phyloP scores from a whole-genome alignment of 139 green algal genomes.

The Chlamydomonas incerta region DNA sequence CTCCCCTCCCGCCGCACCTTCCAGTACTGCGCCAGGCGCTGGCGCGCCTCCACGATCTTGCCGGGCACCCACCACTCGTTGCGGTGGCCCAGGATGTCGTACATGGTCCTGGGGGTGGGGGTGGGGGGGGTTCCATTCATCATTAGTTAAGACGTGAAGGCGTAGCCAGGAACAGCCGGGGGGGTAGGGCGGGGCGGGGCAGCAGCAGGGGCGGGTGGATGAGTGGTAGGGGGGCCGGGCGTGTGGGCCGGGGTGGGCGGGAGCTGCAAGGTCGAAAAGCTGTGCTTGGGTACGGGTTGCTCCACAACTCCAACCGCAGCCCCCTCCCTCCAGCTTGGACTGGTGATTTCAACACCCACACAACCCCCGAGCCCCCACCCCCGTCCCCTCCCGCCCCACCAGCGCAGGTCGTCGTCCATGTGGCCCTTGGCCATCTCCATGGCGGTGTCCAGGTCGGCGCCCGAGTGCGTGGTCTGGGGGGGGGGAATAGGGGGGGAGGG shows the following conservation, averaged over 20 bases:
- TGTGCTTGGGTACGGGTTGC: no score
- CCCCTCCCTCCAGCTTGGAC: no score
- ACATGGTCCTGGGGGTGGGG: constrained; percentile 60
- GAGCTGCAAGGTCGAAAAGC: no score
- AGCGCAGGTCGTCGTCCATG: constrained; percentile 73
- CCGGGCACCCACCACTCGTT: constrained; percentile 91
- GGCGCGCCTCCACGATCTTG: constrained; percentile 86
- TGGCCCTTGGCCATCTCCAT: constrained; percentile 78
- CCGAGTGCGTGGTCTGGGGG: constrained; percentile 70
- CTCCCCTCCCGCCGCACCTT: constrained; percentile 50
- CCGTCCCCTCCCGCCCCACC: not conserved
- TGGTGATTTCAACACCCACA: no score
- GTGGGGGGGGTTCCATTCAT: no score
- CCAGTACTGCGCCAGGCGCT: constrained; percentile 78
- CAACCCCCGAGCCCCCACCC: not conserved
- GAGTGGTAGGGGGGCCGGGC: no score
- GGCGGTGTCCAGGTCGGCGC: constrained; percentile 87
- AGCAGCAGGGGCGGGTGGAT: no score
- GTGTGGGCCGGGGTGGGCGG: no score
- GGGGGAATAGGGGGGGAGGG: not conserved
- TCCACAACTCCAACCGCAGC: no score
- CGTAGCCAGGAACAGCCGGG: no score
- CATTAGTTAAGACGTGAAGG: no score
- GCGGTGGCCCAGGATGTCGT: constrained; percentile 86
- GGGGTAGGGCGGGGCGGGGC: no score